Base-by-base conservation (phyloP, 1,284 basidiomycete genomes). In the Pseudozyma sp. region DNA sequence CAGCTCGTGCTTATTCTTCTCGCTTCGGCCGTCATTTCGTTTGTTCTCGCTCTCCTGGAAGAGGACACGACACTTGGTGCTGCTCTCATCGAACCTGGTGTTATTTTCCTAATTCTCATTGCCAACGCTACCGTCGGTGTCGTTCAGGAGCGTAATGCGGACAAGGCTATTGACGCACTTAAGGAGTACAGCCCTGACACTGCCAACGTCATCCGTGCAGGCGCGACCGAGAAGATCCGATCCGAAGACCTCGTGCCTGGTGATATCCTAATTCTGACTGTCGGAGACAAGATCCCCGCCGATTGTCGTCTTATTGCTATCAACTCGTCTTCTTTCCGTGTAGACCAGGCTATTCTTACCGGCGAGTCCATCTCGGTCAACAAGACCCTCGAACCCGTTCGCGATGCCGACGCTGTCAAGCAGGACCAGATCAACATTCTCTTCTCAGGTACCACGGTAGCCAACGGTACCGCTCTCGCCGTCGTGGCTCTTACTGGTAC, bases 381-480 rank as follows among this genome's bases (percentile, higher is more conserved):
- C 77, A 85, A 85, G 68, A 34, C 61, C 25, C 51, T 74, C n/a
- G 70, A 69, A 8, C 59, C 67, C 48, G 76, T 85, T 13, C 1
- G 31, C 19, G 83, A 85, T 45, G 16, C 49, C 39, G 57, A 66
- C 44, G 83, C 82, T 14, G 83, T 85, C 55, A 82, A 82, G 69
- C 83, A 85, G 74, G 83, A 85, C 53, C 83, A 83, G 81, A 79
- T 68, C 56, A 85, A 85, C 70, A 83, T 82, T 21, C 79, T 85
- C 50, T 85, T 85, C 57, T 77, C 70, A 47, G 83, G 83, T 34
- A 84, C 83, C 49, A 84, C 79, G 18, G 71, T 84, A 52, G 75
- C 80, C 18, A 81, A 74, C 39, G 83, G 83, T 12, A 68, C 76
- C 13, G 81, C 78, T n/a, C 51, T 74, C 25, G 82, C 82, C 16